Evolutionary conservation across 2,329 filamentous ascomycete species (phyloP), one percentile per base, ranked within the genome.

Genomic region (Diaporthe capsici): DNA sequence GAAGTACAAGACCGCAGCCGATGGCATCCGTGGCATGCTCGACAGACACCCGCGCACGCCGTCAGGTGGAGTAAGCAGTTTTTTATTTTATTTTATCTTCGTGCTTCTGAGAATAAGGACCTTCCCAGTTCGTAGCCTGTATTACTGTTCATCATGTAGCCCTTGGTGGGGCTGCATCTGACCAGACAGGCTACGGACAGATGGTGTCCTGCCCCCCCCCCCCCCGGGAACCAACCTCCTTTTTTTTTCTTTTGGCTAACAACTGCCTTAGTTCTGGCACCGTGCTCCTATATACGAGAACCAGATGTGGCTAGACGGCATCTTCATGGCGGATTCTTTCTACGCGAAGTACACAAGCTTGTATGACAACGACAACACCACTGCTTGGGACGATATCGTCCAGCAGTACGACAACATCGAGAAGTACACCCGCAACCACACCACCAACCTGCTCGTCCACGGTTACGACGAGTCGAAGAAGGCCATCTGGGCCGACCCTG

Each of bases 401-500:
- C 73, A 42, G 28, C 75, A 76, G 47, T 75, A 61, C 39, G 73
- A 65, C 28, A 68, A 72, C 42, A 51, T 72, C 73, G 67, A 76
- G 47, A 47, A 53, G 63, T 86, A 87, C 77, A 87, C 85, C 73
- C 78, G 81, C 22, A 82, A 87, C 77, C 76, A 81, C 47, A 82
- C 80, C 2, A 85, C 84, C 0, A 85, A 85, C 0, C 82, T 91
- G 1, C 81, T 90, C 1, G 85, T 89, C 0, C 90, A 91, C 76
- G 89, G 90, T 3, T 91, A 90, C 78, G 90, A 91, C 76, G 85
- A 85, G 53, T 83, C 82, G 13, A 86, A 84, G 75, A 84, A 77
- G 0, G 88, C 89, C 10, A 79, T 85, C 0, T 92, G 90, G 90
- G 89, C 90, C 0, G 83, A 89, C 72, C 81, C 84, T 0, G 75